phyloP scores from a whole-genome alignment of 495 filamentous ascomycete species.

The Penicillium pulvis region DNA sequence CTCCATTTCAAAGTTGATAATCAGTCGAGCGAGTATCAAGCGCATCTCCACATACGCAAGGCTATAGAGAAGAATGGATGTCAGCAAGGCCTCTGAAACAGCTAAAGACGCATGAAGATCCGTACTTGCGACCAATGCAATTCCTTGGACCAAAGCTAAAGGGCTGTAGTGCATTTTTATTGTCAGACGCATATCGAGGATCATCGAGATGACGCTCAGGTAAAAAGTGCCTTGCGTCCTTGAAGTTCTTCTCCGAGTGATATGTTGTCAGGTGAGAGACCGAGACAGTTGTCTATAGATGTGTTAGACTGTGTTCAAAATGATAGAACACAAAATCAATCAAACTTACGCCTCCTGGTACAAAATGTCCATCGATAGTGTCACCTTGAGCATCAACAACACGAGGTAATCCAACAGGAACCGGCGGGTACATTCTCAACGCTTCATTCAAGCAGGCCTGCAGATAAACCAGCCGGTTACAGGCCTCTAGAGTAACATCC shows the following conservation, averaged over 20 bases:
- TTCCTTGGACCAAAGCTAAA: conserved; percentile 54
- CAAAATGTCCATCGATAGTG: conserved; percentile 43
- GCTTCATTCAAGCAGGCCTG: conserved; percentile 55
- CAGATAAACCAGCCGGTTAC: conserved; percentile 50
- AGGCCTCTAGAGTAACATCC: conserved; percentile 49
- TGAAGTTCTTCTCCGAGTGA: conserved; percentile 43
- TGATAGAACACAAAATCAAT: neutral
- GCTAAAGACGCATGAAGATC: neutral
- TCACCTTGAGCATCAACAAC: conserved; percentile 42
- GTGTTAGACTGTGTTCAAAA: conserved; percentile 1
- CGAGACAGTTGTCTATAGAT: conserved; percentile 43
- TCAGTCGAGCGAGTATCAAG: conserved; percentile 38
- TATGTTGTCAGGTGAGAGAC: conserved; percentile 47
- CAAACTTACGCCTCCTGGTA: conserved; percentile 27
- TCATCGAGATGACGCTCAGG: conserved; percentile 52
- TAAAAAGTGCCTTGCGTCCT: conserved; percentile 42
- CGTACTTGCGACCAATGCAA: conserved; percentile 50
- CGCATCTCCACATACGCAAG: conserved; percentile 50
- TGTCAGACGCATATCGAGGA: conserved; percentile 38
- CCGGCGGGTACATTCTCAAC: conserved; percentile 58
- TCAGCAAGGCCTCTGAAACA: neutral
- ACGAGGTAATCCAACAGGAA: conserved; percentile 45
- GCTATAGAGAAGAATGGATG: conserved; percentile 16
- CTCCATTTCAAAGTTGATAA: conserved; percentile 48
- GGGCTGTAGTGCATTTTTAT: conserved; percentile 6